Conservation (phyloP, 2,329 filamentous ascomycete species). For the Pseudopyrenochaeta lycopersici region DNA sequence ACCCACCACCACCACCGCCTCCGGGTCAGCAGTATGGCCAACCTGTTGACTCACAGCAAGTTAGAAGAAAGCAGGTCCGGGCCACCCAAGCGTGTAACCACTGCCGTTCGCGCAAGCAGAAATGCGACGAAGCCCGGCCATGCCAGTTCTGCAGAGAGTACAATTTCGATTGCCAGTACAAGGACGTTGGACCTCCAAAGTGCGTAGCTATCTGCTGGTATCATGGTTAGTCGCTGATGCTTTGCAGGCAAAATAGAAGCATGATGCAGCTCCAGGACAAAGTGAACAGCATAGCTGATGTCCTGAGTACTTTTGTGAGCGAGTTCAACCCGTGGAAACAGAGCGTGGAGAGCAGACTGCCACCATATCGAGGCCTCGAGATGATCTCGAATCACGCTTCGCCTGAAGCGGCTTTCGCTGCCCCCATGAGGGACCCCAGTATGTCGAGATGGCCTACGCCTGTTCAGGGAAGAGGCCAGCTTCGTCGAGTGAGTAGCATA, state of each 20-base stretch:
- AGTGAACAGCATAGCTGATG: conserved; percentile 50
- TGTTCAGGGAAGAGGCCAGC: conserved; percentile 34
- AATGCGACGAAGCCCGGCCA: conserved; percentile 52
- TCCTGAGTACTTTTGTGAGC: conserved; percentile 38
- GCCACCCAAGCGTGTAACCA: conserved; percentile 72
- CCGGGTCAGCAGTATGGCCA: conserved; percentile 41
- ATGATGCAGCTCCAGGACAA: conserved; percentile 59
- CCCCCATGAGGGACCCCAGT: conserved; percentile 35
- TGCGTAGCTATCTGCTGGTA: conserved; percentile 55
- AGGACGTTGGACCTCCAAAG: conserved; percentile 91
- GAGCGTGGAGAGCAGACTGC: conserved; percentile 40
- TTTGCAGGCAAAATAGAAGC: conserved; percentile 57
- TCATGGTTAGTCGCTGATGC: conserved; percentile 24
- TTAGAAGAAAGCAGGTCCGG: conserved; percentile 48
- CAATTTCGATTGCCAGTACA: conserved; percentile 83
- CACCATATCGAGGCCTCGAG: conserved; percentile 20
- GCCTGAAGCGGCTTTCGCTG: conserved; percentile 36
- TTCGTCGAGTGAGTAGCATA: conserved; percentile 42
- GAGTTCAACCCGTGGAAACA: conserved; percentile 46
- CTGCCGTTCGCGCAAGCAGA: conserved; percentile 52
- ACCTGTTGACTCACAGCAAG: conserved; percentile 30
- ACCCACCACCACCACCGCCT: conserved; percentile 38
- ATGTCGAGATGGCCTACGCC: conserved; percentile 40
- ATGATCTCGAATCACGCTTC: conserved; percentile 36
- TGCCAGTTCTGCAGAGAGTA: conserved; percentile 81